Conservation (phyloP, 2,329 filamentous ascomycete genomes). For the Cordyceps javanica region DNA sequence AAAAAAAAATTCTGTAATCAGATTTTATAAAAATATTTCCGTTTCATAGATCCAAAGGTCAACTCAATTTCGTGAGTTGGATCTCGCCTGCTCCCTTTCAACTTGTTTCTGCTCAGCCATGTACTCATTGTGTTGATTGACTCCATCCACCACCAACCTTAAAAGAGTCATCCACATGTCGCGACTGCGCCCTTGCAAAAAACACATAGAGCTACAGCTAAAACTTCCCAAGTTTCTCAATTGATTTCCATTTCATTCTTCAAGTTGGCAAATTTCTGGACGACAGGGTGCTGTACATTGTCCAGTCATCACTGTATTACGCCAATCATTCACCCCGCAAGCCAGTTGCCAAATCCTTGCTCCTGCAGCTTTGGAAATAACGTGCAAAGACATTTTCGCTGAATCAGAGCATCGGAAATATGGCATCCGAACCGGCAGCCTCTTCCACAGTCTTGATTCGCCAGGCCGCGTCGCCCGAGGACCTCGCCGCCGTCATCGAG, state of each 20-base stretch:
- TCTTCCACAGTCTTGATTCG: conserved; percentile 15
- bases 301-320: not conserved
- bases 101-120: not conserved
- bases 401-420: not conserved
- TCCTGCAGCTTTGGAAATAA: not conserved
- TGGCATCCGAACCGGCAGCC: not conserved
- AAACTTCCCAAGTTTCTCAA: not conserved
- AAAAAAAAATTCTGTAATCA: not conserved
- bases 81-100: too few relatives aligned
- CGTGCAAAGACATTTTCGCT: not conserved
- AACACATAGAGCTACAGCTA: not conserved
- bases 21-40: too few relatives aligned
- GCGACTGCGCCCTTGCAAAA: not conserved
- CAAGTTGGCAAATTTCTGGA: not conserved
- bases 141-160: not conserved
- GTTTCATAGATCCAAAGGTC: too few relatives aligned
- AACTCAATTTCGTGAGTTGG: too few relatives aligned
- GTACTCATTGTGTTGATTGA: not conserved
- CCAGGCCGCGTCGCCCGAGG: conserved; percentile 16
- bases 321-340: not conserved
- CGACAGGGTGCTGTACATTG: too few relatives aligned
- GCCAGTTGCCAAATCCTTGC: too few relatives aligned
- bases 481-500: conserved; percentile 16
- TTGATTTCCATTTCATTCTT: not conserved
- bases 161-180: not conserved